phyloP scores from a whole-genome alignment of 306 rosid species.

The Lathyrus tuberosus region DNA sequence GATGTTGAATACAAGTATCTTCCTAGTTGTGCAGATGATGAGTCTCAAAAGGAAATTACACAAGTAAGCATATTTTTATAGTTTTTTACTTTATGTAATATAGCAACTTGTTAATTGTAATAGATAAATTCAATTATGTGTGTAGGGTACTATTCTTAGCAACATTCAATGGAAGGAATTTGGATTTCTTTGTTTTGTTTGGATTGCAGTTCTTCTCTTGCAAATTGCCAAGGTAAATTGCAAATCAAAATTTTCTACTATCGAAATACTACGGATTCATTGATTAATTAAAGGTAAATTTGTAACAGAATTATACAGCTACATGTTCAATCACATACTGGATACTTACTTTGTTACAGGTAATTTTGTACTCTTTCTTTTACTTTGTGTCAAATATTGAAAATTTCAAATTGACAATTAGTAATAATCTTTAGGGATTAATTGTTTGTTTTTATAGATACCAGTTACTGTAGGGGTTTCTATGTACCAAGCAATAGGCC shows the following conservation, averaged over 20 bases:
- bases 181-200: constrained; percentile 71
- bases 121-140: too few relatives aligned
- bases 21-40: constrained; percentile 51
- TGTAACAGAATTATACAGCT: constrained; percentile 50
- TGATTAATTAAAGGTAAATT: constrained; percentile 5
- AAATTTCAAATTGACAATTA: neutral
- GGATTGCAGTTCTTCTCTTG: constrained; percentile 64
- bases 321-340: constrained; percentile 65
- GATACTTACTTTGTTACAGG: constrained; percentile 69
- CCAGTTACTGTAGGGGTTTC: constrained; percentile 69
- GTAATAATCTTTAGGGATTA: too few relatives aligned
- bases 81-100: neutral
- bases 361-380: constrained; percentile 26
- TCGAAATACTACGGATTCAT: neutral
- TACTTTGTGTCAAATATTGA: too few relatives aligned
- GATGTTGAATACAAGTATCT: constrained; percentile 64
- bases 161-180: constrained; percentile 71
- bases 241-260: neutral
- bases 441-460: constrained; percentile 47
- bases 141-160: constrained; percentile 41
- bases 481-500: constrained; percentile 59
- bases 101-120: neutral
- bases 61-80: constrained; percentile 42
- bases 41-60: constrained; percentile 17
- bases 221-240: constrained; percentile 64